phyloP scores from a whole-genome alignment of 192 early-diverging fungal species.

The Coemansia aciculifera region DNA sequence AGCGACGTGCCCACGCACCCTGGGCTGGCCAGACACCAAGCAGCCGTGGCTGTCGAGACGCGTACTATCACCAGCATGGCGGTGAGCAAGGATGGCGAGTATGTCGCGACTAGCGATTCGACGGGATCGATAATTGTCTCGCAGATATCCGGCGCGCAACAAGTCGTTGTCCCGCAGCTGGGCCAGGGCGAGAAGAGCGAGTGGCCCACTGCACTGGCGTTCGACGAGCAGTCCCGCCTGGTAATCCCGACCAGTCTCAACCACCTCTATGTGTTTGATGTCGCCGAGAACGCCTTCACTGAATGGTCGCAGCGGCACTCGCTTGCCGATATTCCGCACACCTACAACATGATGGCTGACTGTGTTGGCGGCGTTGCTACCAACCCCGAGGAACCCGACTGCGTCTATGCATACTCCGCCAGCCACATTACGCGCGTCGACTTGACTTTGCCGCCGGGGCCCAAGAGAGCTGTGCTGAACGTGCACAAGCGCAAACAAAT shows the following conservation, averaged over 20 bases:
- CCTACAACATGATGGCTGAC: slow-evolving; percentile 66
- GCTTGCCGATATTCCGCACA: slow-evolving; percentile 60
- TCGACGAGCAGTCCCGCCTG: slow-evolving; percentile 27
- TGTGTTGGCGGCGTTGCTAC: slow-evolving; percentile 73
- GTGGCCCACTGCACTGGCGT: slow-evolving; percentile 34
- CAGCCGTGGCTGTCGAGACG: slow-evolving; percentile 30
- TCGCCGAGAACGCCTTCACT: slow-evolving; percentile 63
- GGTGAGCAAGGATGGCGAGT: slow-evolving; percentile 76
- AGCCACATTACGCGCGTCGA: slow-evolving; percentile 76
- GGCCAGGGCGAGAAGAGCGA: slow-evolving; percentile 17
- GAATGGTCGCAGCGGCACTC: slow-evolving; percentile 82
- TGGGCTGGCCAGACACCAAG: slow-evolving; percentile 25
- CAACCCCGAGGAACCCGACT: slow-evolving; percentile 63
- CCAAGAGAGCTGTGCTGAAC: slow-evolving; percentile 57
- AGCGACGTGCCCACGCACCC: slow-evolving; percentile 52
- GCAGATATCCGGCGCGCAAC: slow-evolving; percentile 67
- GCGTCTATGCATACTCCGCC: slow-evolving; percentile 68
- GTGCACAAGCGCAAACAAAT: slow-evolving; percentile 62
- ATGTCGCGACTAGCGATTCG: slow-evolving; percentile 79
- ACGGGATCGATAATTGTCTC: slow-evolving; percentile 72
- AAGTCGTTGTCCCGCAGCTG: slow-evolving; percentile 18
- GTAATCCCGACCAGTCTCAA: slow-evolving; percentile 67
- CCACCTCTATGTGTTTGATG: slow-evolving; percentile 72
- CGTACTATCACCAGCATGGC: slow-evolving; percentile 70
- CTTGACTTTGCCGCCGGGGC: slow-evolving; percentile 60